Base-by-base conservation (phyloP, 805 yeast genomes). In the Candida anglica region DNA sequence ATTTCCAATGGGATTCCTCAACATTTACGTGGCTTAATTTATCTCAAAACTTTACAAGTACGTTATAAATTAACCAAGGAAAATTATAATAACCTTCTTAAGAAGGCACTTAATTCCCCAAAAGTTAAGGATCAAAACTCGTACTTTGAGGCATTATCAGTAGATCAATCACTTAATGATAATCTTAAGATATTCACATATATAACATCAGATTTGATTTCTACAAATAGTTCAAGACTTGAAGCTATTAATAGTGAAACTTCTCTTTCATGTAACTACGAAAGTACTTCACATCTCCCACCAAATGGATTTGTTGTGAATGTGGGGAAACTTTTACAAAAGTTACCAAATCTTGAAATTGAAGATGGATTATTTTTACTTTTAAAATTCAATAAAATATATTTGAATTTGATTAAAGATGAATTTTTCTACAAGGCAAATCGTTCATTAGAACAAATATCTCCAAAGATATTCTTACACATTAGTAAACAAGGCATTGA, bases 401-500 rank as follows among this genome's bases (percentile, higher is more conserved):
- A 50, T 30, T 16, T 18, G 6, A 42, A 38, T 27, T 43, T 58
- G 27, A 48, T 52, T 27, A 56, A 54, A 28, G 60, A 56, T 9
- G 69, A 63, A 42, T 53, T 63, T 27, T 50, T 44, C 47, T 67
- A 61, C 43, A 62, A 60, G 44, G 53, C 53, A 19, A 53, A 47
- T 34, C 36, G 72, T 15, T 43, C 67, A 3, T 43, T 67, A 19
- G 71, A 66, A 37, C 34, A 40, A n/a, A 43, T 39, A 6, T 6
- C 21, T 6, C 7, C 15, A 5, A 54, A 47, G 2, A 42, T 46
- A 7, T 65, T 62, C 27, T 27, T 41, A 7, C 70, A 66, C 40
- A 50, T 65, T 11, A 46, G 55, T 27, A 51, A 53, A 22, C 67
- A 66, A 36, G 71, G 71, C 3, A 52, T 66, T 27, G 48, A 55